Evolutionary conservation across 2,329 filamentous ascomycete species (phyloP), one percentile per base, ranked within the genome.

Genomic region (Chrysosporium keratinophilum): DNA sequence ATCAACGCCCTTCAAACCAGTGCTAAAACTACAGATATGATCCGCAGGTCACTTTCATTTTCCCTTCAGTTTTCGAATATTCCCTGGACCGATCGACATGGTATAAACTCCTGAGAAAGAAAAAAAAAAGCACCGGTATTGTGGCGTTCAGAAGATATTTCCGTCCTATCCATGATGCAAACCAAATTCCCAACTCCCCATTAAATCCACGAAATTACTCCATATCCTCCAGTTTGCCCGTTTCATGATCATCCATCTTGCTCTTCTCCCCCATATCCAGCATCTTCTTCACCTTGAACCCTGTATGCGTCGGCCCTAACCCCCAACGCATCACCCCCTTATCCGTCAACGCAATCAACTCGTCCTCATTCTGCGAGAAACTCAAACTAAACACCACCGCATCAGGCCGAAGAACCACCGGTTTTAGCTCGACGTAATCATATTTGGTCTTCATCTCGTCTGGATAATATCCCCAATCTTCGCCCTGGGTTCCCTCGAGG

Each of bases 291-390:
- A 46, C 56, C 52, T 63, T 62, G 37, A 55, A 60, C 2, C 65
- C 63, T 42, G 52, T 61, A 2, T 65, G 64, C 31, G 57, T 50
- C 11, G 66, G 61, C n/a, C 65, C 57, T 23, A 74, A 57, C 58
- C 68, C 57, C 65, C 69, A 68, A 2, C 63, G 57, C 63, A 73
- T 64, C 20, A 74, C 43, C 7, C 71, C 72, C 41, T 65, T 64
- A 59, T 74, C 71, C 11, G 72, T 74, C 49, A 74, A 58, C 7
- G 66, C 67, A 54, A 71, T 48, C 20, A 74, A 56, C 54, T 72
- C 67, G 54, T 73, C 59, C 56, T 72, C 70, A 10, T 59, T 52
- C 2, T 60, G 56, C 5, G 31, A 20, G 57, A 73, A 72, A 14
- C 56, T 54, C 43, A 72, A 46, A 50, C 67, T 63, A 43, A 66